A percentile compares a stretch with the other conserved stretches of the same genome.
Conservation (phyloP, 352 stramenopile genomes). For the Phytophthora cryptogea region DNA sequence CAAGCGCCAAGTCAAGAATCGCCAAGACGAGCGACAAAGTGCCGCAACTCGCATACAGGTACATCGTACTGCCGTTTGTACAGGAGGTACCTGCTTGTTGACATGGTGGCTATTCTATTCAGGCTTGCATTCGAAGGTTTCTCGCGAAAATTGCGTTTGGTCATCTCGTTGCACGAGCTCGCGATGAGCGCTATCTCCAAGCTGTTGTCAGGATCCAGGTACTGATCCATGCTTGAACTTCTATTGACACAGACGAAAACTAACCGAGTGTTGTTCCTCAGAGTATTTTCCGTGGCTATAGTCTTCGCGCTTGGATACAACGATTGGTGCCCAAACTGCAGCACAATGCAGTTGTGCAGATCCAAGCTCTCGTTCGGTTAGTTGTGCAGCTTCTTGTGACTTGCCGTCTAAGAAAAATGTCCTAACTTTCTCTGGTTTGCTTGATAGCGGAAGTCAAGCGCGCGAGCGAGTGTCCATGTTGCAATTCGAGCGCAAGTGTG, state of each 20-base stretch:
- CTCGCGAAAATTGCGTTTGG: slow-evolving; percentile 50
- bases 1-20: slow-evolving; percentile 47
- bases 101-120: neutral
- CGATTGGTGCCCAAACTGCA: slow-evolving; percentile 50
- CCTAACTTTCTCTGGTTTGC: slow-evolving; percentile 5
- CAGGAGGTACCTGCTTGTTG: neutral
- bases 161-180: slow-evolving; percentile 41
- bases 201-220: slow-evolving; percentile 62
- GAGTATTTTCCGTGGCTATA: slow-evolving; percentile 51
- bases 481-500: slow-evolving; percentile 54
- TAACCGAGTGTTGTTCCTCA: slow-evolving; percentile 7
- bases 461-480: slow-evolving; percentile 55
- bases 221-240: neutral
- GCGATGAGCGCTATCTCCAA: slow-evolving; percentile 46
- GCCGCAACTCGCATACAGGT: slow-evolving; percentile 59
- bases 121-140: slow-evolving; percentile 55
- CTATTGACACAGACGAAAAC: neutral
- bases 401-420: neutral
- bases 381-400: neutral
- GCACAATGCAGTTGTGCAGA: slow-evolving; percentile 48
- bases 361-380: slow-evolving; percentile 61
- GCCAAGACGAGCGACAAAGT: slow-evolving; percentile 42
- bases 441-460: slow-evolving; percentile 49
- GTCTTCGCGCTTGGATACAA: slow-evolving; percentile 44
- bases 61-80: neutral